Base-by-base conservation (phyloP, 805 yeast species). In the Spathaspora hagerdaliae region DNA sequence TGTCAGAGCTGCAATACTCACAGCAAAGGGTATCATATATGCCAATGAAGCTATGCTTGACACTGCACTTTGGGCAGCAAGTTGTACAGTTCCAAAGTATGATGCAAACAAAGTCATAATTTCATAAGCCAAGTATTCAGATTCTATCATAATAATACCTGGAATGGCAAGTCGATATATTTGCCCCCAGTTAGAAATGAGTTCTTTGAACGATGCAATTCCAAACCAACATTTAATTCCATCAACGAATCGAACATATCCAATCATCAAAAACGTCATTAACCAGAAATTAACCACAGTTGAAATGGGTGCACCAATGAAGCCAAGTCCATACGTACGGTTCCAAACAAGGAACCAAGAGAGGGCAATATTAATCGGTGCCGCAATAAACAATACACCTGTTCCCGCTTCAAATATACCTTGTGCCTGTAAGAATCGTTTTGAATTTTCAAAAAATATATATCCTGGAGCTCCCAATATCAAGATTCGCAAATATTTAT, bases 151-250 rank as follows among this genome's bases (percentile, higher is more conserved):
- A 27, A 72, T 59, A 34, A 72, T 69, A 6, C 77, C 76, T 1
- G 77, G 77, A 26, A 72, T 55, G 0, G 76, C 77, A 47, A 72
- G 58, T 36, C 60, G 64, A 11, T 60, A 58, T 19, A 72, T 51
- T 31, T 56, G 57, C 26, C 62, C 56, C 76, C 76, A 72, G 43
- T 63, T 62, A 27, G 48, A 51, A 44, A 69, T 63, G 26, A 71
- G 45, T 43, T 68, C 65, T 2, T 53, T 32, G 0, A 75, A 52
- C 29, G 79, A 69, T 15, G 59, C 60, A 6, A 71, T 29, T 0
- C 92, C 92, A 49, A 69, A 76, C 92, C 92, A 85, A 55, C 92
- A 86, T 53, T 78, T 75, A 27, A 61, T 63, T 1, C 91, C 92
- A 53, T 85, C 87, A 34, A 84, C 61, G 48, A 68, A 75, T 0